These are phyloP conservation scores for Elsinoe necatrix DNA, from an alignment of 2,329 filamentous ascomycete genomes.

Conservation along the genomic window DNA sequence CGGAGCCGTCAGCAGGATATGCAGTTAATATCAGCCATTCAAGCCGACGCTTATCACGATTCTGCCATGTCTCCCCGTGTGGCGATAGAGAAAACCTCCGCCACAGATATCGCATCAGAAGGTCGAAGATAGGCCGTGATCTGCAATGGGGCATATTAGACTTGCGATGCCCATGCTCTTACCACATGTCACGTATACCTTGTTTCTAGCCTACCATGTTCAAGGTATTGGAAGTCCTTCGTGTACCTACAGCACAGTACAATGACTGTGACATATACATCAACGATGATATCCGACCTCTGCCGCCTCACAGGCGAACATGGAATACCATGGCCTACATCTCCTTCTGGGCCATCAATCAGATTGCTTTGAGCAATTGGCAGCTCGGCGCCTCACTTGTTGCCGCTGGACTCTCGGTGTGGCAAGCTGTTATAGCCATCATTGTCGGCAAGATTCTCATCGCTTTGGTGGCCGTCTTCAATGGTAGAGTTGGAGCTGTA, in stretches of 20 bases:
- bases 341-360: conserved; percentile 35
- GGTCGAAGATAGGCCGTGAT: neutral
- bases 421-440: conserved; percentile 35
- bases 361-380: conserved; percentile 32
- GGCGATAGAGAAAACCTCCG: neutral
- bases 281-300: conserved; percentile 36
- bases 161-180: neutral
- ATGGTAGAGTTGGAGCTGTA: conserved; percentile 43
- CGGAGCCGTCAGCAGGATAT: neutral
- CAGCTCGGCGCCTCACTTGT: conserved; percentile 33
- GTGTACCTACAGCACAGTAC: conserved; percentile 22
- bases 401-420: conserved; percentile 33
- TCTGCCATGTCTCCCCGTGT: neutral
- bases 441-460: conserved; percentile 42
- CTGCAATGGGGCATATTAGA: conserved; percentile 1
- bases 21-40: neutral
- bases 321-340: conserved; percentile 34
- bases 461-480: conserved; percentile 51
- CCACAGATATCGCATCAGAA: conserved; percentile 6
- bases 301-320: conserved; percentile 33
- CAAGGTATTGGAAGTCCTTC: conserved; percentile 19
- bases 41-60: conserved; percentile 1
- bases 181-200: neutral
- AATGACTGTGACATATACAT: conserved; percentile 30
- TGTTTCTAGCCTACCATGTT: neutral